Evolutionary conservation across 2,329 filamentous ascomycete species (phyloP), one percentile per base, ranked within the genome.

Genomic region (Fusarium protoensiforme): DNA sequence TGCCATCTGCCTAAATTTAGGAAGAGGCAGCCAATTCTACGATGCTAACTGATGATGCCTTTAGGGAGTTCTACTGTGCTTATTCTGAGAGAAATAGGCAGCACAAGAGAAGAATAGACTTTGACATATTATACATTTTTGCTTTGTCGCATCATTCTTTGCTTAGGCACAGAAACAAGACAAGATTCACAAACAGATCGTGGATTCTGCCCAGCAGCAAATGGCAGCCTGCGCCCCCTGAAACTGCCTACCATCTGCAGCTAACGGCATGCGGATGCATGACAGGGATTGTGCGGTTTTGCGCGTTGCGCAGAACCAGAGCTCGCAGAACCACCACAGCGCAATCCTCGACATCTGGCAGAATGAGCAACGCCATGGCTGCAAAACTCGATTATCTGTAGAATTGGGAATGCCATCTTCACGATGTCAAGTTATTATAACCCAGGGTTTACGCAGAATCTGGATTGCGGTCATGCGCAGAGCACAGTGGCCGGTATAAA

Each of bases 241-340:
- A 53, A 53, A 31, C 46, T 20, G 46, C 46, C 46, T 53, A 53
- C 24, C 18, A 27, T 29, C 46, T 53, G 18, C 46, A 53, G 51
- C 51, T 56, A 29, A 22, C 38, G 11, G 39, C n/a, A 41, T 20
- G 11, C n/a, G 33, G 8, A 35, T 29, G 33, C 14, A n/a, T 13
- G 31, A 48, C 58, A 61, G 20, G 58, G 39, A 29, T 43, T 11
- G 14, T 43, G 16, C 24, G n/a, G 67, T 69, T 67, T 61, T 57
- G 67, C 67, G 59, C 51, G 29, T 2, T 24, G 43, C 53, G 67
- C 67, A 69, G 20, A 67, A 69, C 67, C 62, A 11, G 29, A 8
- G 4, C 3, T 22, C 36, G 64, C 35, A 67, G 36, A 69, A 54
- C 2, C 46, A 22, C 8, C 20, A n/a, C 16, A 24, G 38, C 63